These are phyloP conservation scores for Neurospora sp. DNA, from an alignment of 495 filamentous ascomycete species.

Conservation along the genomic window DNA sequence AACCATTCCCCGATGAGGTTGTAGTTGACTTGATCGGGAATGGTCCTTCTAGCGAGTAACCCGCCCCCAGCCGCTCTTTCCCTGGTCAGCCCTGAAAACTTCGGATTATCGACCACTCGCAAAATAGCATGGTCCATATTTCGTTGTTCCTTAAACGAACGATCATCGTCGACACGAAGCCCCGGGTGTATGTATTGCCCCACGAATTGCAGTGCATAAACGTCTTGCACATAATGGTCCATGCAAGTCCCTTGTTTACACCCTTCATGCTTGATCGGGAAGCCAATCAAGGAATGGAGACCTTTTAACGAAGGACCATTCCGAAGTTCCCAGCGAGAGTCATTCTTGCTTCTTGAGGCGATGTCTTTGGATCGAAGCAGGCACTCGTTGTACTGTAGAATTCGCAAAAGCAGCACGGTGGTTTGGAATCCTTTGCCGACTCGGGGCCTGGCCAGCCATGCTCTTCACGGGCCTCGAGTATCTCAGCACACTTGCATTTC, in stretches of 20 bases:
- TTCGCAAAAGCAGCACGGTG: not conserved
- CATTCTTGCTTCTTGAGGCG: no score
- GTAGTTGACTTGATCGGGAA: not conserved
- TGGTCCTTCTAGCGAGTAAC: not conserved
- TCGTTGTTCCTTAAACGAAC: no score
- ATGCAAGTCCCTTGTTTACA: no score
- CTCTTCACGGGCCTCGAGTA: not conserved
- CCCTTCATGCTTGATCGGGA: no score
- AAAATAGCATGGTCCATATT: not conserved
- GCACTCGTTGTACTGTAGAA: not conserved
- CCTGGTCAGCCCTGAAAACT: not conserved
- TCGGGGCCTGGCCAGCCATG: not conserved
- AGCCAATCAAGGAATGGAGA: not conserved
- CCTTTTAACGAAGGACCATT: rapidly evolving
- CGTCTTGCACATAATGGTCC: not conserved
- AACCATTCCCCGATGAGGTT: not conserved
- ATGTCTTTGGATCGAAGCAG: not conserved
- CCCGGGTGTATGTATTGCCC: no score
- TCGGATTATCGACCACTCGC: not conserved
- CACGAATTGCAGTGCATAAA: not conserved
- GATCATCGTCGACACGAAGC: no score
- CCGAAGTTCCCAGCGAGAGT: not conserved
- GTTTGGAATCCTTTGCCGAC: not conserved
- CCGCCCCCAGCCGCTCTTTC: not conserved
- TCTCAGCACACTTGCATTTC: not conserved